phyloP scores from a whole-genome alignment of 1,284 basidiomycete genomes.

The Trichosporon ovoides region DNA sequence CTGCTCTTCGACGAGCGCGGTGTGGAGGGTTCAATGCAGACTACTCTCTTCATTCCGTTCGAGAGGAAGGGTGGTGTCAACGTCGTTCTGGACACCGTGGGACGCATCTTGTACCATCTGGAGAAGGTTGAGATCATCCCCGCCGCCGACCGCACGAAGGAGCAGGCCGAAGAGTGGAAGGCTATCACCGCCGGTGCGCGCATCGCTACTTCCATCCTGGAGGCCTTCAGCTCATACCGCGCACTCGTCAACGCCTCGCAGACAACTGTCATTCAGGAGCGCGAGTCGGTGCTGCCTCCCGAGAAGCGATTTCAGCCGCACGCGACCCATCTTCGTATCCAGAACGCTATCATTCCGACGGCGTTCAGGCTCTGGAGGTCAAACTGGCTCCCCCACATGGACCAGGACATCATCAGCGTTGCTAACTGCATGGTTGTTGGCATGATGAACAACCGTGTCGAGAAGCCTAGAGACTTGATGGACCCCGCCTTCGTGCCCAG shows the following conservation, averaged over 20 bases:
- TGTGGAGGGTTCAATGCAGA: constrained; percentile 68
- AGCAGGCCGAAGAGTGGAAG: constrained; percentile 56
- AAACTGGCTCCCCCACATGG: constrained; percentile 71
- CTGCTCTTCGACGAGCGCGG: constrained; percentile 80
- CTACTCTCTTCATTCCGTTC: constrained; percentile 71
- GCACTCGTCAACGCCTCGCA: constrained; percentile 80
- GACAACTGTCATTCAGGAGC: constrained; percentile 51
- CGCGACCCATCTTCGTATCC: constrained; percentile 70
- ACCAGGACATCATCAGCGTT: constrained; percentile 65
- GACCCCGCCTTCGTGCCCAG: constrained; percentile 16
- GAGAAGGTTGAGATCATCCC: constrained; percentile 48
- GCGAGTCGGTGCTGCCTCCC: constrained; percentile 16
- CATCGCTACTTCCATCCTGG: constrained; percentile 64
- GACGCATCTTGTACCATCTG: constrained; percentile 58
- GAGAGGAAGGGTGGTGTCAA: constrained; percentile 68
- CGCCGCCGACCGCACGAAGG: constrained; percentile 56
- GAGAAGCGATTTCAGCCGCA: constrained; percentile 77
- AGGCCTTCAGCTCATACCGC: constrained; percentile 70
- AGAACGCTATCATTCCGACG: constrained; percentile 65
- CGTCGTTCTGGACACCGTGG: constrained; percentile 60
- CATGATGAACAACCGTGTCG: constrained; percentile 74
- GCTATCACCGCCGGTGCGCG: constrained; percentile 10
- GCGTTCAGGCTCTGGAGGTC: constrained; percentile 73
- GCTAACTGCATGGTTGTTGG: constrained; percentile 74
- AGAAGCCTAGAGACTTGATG: constrained; percentile 52